Evolutionary conservation across 352 stramenopile genomes (phyloP).

Genomic region (Phytopythium mirpurense): DNA sequence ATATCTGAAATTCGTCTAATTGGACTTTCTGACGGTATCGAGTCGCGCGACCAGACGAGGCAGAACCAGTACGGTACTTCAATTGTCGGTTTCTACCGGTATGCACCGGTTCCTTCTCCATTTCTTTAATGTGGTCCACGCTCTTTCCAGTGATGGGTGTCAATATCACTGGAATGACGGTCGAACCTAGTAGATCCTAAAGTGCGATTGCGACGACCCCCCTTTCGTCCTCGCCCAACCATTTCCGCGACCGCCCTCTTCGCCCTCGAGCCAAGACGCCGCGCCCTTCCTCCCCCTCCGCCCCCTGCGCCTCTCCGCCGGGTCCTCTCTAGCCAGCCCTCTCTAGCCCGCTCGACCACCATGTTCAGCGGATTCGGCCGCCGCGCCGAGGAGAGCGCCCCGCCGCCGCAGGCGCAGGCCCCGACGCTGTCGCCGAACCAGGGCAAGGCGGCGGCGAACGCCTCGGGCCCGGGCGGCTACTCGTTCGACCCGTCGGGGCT

Average conservation of each 20-base stretch:
- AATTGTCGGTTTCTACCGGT: no score
- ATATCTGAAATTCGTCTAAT: no score
- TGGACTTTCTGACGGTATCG: no score
- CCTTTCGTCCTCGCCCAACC: neutral
- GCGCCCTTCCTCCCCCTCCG: neutral
- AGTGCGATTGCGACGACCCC: no score
- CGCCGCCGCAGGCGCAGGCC: slow-evolving; percentile 17
- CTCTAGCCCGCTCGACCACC: neutral
- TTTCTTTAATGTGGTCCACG: neutral
- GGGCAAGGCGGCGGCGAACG: slow-evolving; percentile 16
- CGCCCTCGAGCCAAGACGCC: neutral
- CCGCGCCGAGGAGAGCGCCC: slow-evolving; percentile 24
- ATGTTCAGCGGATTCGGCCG: slow-evolving; percentile 74
- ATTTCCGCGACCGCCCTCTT: slow-evolving; percentile 1
- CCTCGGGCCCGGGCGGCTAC: slow-evolving; percentile 44
- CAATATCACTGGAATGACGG: no score
- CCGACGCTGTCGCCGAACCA: slow-evolving; percentile 15
- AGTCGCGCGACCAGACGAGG: no score
- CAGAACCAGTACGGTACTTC: no score
- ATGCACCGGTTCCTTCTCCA: no score
- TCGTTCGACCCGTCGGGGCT: slow-evolving; percentile 96
- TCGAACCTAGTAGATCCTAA: no score
- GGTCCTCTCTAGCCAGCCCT: no score
- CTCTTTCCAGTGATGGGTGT: slow-evolving; percentile 6
- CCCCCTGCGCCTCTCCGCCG: no score